Base-by-base conservation (phyloP, 2,329 filamentous ascomycete genomes). In the Blastomyces percursus region DNA sequence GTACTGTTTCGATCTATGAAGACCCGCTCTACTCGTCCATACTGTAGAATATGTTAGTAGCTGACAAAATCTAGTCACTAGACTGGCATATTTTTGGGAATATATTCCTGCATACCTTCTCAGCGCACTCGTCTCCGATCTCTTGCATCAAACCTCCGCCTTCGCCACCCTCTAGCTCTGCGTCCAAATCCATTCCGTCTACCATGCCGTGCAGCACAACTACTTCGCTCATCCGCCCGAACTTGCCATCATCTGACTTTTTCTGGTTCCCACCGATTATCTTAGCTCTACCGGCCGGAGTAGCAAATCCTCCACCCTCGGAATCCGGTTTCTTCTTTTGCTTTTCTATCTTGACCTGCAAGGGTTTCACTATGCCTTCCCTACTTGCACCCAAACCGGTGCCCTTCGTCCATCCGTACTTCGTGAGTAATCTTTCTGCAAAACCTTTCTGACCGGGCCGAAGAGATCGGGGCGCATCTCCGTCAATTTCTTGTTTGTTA, bases 321-420 rank as follows among this genome's bases (percentile, higher is more conserved):
- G 87, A 83, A 72, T 93, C 89, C 0, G 88, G 81, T 65, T 84
- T 86, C 76, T 90, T 91, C 74, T 90, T 90, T 40, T 88, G 83
- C 77, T 94, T 95, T 69, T 94, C 87, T n/a, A 93, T 83, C 69
- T 96, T 85, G 32, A 93, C 89, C 56, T 86, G 85, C 3, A 99
- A 79, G 4, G 92, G 90, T 27, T 91, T 90, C 61, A 90, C 82
- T 69, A 99, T 96, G 64, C 94, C 94, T 30, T 86, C 85, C 40
- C 85, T 86, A 65, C 87, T 84, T 19, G 90, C 91, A 67, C 94
- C 94, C 3, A 99, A 84, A 24, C 94, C 94, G 65, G 87, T 83
- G 30, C 94, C 94, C 70, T 92, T 88, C 44, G 86, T 87, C 90
- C 92, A 97, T 62, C 94, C 94, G 76, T 96, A 94, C 73, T 96